phyloP scores from a whole-genome alignment of 2,329 filamentous ascomycete genomes.

The Teratosphaeria zuluensis region DNA sequence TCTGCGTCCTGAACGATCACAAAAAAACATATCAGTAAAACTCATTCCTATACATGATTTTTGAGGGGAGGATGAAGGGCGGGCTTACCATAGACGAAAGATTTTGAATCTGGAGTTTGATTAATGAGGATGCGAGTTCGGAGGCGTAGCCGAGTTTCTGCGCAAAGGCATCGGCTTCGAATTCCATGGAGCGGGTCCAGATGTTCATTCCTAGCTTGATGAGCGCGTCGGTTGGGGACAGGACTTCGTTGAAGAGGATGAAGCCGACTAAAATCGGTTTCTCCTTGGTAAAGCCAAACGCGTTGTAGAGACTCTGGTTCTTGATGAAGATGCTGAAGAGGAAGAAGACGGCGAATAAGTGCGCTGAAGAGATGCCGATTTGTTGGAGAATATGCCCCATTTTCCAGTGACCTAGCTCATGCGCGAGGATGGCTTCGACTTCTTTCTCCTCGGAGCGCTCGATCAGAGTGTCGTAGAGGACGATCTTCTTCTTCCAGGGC shows the following conservation, averaged over 20 bases:
- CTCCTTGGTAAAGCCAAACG: constrained; percentile 78
- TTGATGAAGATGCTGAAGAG: constrained; percentile 97
- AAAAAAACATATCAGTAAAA: no score
- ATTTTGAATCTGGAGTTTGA: constrained; percentile 98
- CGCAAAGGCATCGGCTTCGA: constrained; percentile 87
- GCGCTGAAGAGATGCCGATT: constrained; percentile 69
- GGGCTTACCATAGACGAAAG: constrained; percentile 68
- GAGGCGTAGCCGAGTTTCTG: constrained; percentile 70
- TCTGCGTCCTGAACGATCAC: constrained; percentile 59
- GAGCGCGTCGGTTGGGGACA: constrained; percentile 87
- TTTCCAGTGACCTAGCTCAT: constrained; percentile 96
- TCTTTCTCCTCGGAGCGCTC: constrained; percentile 89
- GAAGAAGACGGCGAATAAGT: constrained; percentile 93
- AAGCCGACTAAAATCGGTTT: constrained; percentile 90
- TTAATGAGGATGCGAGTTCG: constrained; percentile 76
- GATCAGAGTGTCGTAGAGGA: constrained; percentile 95
- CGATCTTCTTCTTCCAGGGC: constrained; percentile 99
- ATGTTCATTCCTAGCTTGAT: constrained; percentile 95
- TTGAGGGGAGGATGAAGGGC: neutral
- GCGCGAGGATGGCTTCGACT: constrained; percentile 86
- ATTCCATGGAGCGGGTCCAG: constrained; percentile 88
- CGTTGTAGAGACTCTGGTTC: constrained; percentile 80
- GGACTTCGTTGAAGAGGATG: constrained; percentile 92
- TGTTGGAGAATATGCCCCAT: constrained; percentile 89
- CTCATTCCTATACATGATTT: neutral